Conservation (phyloP, 116 monocot species). For the Iris pallida region DNA sequence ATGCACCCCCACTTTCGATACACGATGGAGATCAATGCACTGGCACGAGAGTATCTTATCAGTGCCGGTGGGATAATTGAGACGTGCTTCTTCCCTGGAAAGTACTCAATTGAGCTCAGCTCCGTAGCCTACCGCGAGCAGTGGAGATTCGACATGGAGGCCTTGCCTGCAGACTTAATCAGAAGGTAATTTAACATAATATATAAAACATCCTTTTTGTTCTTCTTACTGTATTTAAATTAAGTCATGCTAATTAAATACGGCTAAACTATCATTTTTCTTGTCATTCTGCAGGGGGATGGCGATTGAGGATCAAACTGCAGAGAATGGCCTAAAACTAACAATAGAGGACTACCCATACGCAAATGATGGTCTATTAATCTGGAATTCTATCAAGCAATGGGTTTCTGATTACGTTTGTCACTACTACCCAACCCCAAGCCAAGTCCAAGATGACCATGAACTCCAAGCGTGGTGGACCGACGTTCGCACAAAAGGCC, state of each 20-base stretch:
- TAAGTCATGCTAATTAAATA: too few species aligned
- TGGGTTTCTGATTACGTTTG: constrained; percentile 51
- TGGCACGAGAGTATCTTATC: constrained; percentile 34
- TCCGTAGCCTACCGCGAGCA: constrained; percentile 30
- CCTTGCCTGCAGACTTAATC: constrained; percentile 37
- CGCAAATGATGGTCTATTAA: constrained; percentile 66
- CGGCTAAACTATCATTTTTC: too few species aligned
- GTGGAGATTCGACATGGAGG: constrained; percentile 56
- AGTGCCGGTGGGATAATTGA: constrained; percentile 41
- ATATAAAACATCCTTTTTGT: too few species aligned
- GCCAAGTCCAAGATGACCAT: constrained; percentile 21
- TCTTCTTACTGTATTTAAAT: too few species aligned
- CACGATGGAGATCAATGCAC: constrained; percentile 54
- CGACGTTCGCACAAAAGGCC: constrained; percentile 62
- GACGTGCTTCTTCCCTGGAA: constrained; percentile 28
- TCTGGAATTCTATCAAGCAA: constrained; percentile 62
- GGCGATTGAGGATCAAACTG: constrained; percentile 59
- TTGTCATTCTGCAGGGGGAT: constrained; percentile 62
- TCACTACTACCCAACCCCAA: constrained; percentile 29
- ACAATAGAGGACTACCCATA: constrained; percentile 72
- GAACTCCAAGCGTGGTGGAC: constrained; percentile 72
- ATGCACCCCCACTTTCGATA: constrained; percentile 48
- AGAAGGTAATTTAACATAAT: constrained; percentile 29
- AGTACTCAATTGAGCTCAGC: constrained; percentile 44
- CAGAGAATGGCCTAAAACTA: constrained; percentile 49